Evolutionary conservation across 805 yeast genomes (phyloP), one percentile per base, ranked within the genome.

Genomic region (Monosporozyma aerobia): DNA sequence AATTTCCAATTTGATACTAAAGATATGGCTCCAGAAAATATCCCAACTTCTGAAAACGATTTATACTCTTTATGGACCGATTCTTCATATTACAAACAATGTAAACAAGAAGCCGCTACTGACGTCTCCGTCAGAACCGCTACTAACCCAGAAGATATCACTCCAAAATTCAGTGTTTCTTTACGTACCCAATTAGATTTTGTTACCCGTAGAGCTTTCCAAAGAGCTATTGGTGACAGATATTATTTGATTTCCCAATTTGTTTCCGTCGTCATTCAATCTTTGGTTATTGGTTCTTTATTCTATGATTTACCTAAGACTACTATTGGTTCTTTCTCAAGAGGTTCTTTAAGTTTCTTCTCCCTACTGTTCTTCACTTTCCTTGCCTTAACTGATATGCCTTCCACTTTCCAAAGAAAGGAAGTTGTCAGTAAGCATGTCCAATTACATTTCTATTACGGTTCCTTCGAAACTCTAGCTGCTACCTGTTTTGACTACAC

Each of bases 401-500:
- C 76, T 48, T 66, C 69, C 33, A 61, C 77, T 59, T 71, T 79
- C 61, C 75, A 69, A 47, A 72, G 77, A 45, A 73, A 81, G 53
- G 72, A 78, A 43, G 76, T 85, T 56, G 77, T 83, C 35, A 77
- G 73, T 57, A 84, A 85, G 62, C 92, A 85, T 61, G 77, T 80
- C 57, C 74, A 77, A 53, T 82, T 81, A 59, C 80, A 83, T 8
- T 77, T 83, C 57, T 85, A 84, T 63, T 75, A 79, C 44, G 84
- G 86, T 9, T 77, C 87, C 40, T 78, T 83, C 9, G 89, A 85
- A 64, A 84, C 86, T 1, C 57, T 85, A 5, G 81, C 87, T 0
- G 69, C 80, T 5, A 72, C 81, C 46, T 55, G 81, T 7, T 76
- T 83, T 11, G 85, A 81, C 53, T 65, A 84, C 56, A 87, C 87